Percentiles rank a stretch among this genome's conserved stretches.
phyloP scores from a whole-genome alignment of 208 protist genomes.

The Novymonas esmeraldas region DNA sequence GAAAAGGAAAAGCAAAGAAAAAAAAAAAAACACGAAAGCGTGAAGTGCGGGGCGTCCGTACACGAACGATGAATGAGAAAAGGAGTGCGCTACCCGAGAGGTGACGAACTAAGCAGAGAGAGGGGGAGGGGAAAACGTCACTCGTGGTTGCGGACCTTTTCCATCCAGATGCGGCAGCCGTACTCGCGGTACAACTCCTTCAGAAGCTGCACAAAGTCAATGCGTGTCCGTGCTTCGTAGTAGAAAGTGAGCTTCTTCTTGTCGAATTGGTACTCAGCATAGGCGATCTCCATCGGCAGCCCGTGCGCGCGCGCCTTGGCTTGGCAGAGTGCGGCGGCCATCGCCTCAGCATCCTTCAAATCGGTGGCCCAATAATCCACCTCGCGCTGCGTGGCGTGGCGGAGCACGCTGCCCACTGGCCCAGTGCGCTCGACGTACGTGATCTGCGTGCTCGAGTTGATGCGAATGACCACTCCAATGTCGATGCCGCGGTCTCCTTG shows the following conservation, averaged over 20 bases:
- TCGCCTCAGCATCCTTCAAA: constrained; percentile 79
- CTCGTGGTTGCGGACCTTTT: constrained; percentile 64
- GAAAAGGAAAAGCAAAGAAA: not conserved
- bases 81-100: not conserved
- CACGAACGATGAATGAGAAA: constrained; percentile 1
- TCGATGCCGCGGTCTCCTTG: constrained; percentile 91
- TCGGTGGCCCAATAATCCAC: constrained; percentile 89
- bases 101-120: not conserved
- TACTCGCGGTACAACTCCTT: constrained; percentile 89
- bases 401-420: constrained; percentile 58
- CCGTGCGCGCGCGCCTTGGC: constrained; percentile 55
- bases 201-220: constrained; percentile 85
- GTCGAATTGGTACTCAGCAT: constrained; percentile 93
- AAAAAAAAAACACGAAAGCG: not conserved
- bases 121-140: constrained; percentile 1
- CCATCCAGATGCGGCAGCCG: constrained; percentile 92
- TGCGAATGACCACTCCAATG: constrained; percentile 84
- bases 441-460: constrained; percentile 51
- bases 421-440: constrained; percentile 68
- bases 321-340: constrained; percentile 72
- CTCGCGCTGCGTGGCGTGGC: constrained; percentile 80
- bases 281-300: constrained; percentile 80
- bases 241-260: constrained; percentile 94
- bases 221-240: constrained; percentile 73
- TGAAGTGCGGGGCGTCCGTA: not conserved